Conservation (phyloP, 129 eudicot genomes). For the Pulicaria dysenterica region DNA sequence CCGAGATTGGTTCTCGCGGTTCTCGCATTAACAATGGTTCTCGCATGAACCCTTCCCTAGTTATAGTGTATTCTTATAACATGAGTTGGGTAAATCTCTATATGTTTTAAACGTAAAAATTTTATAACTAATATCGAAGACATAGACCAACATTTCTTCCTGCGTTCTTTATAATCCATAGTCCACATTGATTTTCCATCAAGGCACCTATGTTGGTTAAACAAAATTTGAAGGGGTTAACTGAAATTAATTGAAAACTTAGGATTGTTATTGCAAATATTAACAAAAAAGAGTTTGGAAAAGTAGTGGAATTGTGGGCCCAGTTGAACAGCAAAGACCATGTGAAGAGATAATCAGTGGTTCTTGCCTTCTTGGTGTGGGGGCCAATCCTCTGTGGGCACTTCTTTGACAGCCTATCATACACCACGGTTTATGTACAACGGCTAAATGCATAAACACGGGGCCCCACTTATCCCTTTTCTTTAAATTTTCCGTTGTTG, state of each 20-base stretch:
- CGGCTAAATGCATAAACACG: slow-evolving; percentile 33
- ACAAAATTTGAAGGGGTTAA: slow-evolving; percentile 19
- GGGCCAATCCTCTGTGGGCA: slow-evolving; percentile 36
- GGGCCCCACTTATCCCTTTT: slow-evolving; percentile 12
- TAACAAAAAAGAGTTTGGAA: slow-evolving; percentile 1
- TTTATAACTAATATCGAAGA: no score
- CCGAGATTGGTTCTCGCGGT: no score
- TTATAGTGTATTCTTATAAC: no score
- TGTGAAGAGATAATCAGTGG: slow-evolving; percentile 36
- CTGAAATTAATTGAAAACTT: neutral
- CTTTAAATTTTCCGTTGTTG: slow-evolving; percentile 23
- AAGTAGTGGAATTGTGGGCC: slow-evolving; percentile 29
- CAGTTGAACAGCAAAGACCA: slow-evolving; percentile 39
- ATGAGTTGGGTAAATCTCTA: no score
- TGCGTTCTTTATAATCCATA: neutral
- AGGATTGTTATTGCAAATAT: neutral
- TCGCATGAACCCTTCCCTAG: no score
- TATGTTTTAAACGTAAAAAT: no score
- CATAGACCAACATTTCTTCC: neutral
- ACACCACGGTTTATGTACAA: slow-evolving; percentile 38
- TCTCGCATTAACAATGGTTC: no score
- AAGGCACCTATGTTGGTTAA: neutral
- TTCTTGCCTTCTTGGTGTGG: slow-evolving; percentile 30
- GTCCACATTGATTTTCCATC: neutral
- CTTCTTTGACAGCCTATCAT: slow-evolving; percentile 44